Evolutionary conservation across 2,329 filamentous ascomycete species (phyloP), one percentile per base, ranked within the genome.

Genomic region (Pseudogymnoascus sp.): DNA sequence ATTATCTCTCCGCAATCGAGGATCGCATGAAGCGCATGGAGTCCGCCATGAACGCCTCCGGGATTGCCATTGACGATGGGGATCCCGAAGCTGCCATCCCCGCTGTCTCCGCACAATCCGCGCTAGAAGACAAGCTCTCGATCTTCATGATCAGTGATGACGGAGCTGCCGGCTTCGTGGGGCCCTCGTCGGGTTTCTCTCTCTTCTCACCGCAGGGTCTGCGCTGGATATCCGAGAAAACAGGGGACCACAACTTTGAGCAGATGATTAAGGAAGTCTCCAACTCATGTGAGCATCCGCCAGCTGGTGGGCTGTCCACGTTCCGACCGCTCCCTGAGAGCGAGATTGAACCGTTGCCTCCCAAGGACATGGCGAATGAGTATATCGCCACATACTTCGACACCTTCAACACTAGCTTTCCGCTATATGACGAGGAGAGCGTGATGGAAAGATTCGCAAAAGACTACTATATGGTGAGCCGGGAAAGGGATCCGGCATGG

Each of bases 1-100:
- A 64, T 31, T 64, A 68, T 29, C 62, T 68, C 60, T 48, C 60
- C 61, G 60, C 66, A 48, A 65, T 69, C 61, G 68, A 68, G 61
- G 58, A 67, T 42, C 66, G 67, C 35, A 63, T 69, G 48, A 68
- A 66, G 51, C 65, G 67, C 17, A 66, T 69, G 66, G 68, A 69
- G 60, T 65, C 66, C 35, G 64, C 62, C 35, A 65, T 68, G 51
- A 63, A 61, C 27, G 63, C 61, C 27, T 66, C 67, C 3, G 62
- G 64, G 36, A 39, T 64, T 4, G 35, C 38, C 59, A 27, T 59
- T 7, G 41, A 38, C 8, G 44, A 44, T 8, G 21, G 29, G 2
- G 58, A 61, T 5, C 27, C 33, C 2, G 39, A 44, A 33, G 27
- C 60, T 31, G 27, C 17, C 60, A 61, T 35, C 31, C 44, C 29